These are phyloP conservation scores for Paxillus rubicundulus DNA, from an alignment of 768 basidiomycete genomes.

Conservation along the genomic window DNA sequence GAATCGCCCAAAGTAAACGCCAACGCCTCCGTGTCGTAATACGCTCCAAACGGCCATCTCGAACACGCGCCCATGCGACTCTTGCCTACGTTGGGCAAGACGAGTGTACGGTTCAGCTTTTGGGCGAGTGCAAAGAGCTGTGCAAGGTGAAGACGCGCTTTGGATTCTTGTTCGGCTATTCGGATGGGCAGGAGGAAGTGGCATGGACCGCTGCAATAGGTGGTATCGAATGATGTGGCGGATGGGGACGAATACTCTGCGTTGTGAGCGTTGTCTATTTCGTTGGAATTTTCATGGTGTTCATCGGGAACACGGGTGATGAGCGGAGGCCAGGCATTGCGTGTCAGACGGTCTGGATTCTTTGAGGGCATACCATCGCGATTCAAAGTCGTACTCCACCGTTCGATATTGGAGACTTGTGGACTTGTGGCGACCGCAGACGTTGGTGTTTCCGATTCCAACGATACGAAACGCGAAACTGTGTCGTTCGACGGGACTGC, in stretches of 20 bases:
- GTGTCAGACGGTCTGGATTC: neutral
- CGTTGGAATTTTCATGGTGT: neutral
- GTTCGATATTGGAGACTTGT: neutral
- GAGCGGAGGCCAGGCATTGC: slow-evolving; percentile 30
- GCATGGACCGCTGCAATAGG: slow-evolving; percentile 32
- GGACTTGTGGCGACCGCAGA: neutral
- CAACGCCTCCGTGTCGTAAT: slow-evolving; percentile 42
- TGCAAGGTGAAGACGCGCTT: slow-evolving; percentile 52
- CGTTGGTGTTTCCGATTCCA: neutral
- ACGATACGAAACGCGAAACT: neutral
- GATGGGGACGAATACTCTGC: neutral
- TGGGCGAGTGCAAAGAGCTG: slow-evolving; percentile 51
- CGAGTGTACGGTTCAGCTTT: slow-evolving; percentile 51
- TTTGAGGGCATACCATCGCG: neutral
- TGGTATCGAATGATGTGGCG: slow-evolving; percentile 13
- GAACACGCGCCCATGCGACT: slow-evolving; percentile 53
- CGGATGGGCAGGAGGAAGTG: slow-evolving; percentile 49
- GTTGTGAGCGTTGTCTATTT: neutral
- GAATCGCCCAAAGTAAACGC: neutral
- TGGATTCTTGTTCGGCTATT: slow-evolving; percentile 58
- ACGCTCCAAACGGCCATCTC: slow-evolving; percentile 45
- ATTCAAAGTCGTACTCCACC: neutral
- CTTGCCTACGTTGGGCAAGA: slow-evolving; percentile 59
- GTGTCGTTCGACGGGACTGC: neutral
- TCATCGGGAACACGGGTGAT: slow-evolving; percentile 36